These are phyloP conservation scores for Fusarium burgessii DNA, from an alignment of 2,329 filamentous ascomycete species.

Conservation along the genomic window DNA sequence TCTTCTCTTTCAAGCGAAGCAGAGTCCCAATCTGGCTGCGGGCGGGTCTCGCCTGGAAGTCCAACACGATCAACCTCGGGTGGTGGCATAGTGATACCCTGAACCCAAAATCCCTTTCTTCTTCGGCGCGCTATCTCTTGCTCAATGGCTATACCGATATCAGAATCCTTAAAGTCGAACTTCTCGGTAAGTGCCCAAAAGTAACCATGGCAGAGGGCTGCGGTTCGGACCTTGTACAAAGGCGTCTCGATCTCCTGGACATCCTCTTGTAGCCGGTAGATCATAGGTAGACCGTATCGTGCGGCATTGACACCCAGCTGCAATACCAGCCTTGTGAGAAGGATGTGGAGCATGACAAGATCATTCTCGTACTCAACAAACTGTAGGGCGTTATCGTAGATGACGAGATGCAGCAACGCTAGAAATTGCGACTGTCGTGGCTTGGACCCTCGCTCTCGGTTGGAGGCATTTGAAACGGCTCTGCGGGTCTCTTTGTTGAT, in stretches of 20 bases:
- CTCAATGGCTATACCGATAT: conserved; percentile 76
- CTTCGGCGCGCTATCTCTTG: conserved; percentile 81
- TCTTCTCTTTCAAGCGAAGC: conserved; percentile 71
- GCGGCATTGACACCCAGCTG: conserved; percentile 86
- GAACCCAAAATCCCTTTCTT: conserved; percentile 82
- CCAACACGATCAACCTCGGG: conserved; percentile 71
- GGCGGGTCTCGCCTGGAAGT: conserved; percentile 60
- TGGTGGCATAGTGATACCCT: conserved; percentile 78
- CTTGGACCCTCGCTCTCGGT: conserved; percentile 65
- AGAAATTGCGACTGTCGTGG: conserved; percentile 77
- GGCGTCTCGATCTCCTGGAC: conserved; percentile 75
- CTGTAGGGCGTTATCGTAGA: conserved; percentile 90
- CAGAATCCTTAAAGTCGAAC: conserved; percentile 79
- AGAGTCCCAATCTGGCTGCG: conserved; percentile 60
- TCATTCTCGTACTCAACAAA: conserved; percentile 78
- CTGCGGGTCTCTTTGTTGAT: conserved; percentile 64
- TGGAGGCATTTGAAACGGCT: conserved; percentile 75
- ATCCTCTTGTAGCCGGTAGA: conserved; percentile 88
- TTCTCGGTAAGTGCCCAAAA: conserved; percentile 83
- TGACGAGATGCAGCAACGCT: conserved; percentile 82
- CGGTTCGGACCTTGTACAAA: conserved; percentile 80
- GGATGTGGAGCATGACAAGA: conserved; percentile 79
- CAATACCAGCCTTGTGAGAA: conserved; percentile 79
- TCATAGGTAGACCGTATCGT: conserved; percentile 85
- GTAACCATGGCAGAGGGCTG: conserved; percentile 89